Base-by-base conservation (phyloP, 768 basidiomycete species). In the Termitomyces sp. region DNA sequence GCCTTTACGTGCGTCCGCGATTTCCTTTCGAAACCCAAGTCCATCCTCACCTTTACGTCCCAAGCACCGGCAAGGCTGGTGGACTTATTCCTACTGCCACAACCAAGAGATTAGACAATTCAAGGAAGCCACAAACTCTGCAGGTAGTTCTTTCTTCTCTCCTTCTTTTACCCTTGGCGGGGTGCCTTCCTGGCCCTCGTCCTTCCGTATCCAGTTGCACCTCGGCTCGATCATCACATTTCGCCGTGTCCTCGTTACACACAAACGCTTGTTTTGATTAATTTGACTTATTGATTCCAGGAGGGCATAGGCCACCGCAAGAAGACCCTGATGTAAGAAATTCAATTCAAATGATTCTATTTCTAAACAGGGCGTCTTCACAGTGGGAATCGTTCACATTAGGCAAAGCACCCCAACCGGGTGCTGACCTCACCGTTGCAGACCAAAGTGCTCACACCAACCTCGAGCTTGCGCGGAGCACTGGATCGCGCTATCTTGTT, bases 11-110 rank as follows among this genome's bases (percentile, higher is more conserved):
- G 78, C 71, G 90, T 59, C 62, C 66, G 66, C 13, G 67, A 62
- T 67, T 68, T 65, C 65, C 63, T 68, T 70, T 70, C 70, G 65
- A 69, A 70, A 66, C 60, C 44, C 52, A 59, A 46, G 57, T 58
- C 68, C 64, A 67, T 64, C 57, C 67, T 73, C 72, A 75, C 67
- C 63, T 71, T 73, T 66, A 76, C 69, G 61, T 66, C 57, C 35
- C 64, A 77, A 94, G 89, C 87, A 89, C 71, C 86, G 86, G 67
- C 91, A 94, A 79, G 86, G 89, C 42, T 97, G 95, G 95, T 98
- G 98, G 79, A 98, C 95, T 40, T 98, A 98, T 76, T 89, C 93
- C 53, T 97, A 92, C 74, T 94, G 96, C 78, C 95, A 99, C 78
- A 92, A 95, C 74, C 84, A 87, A 55, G 89, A 97, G 76, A 94